Base-by-base conservation (phyloP, 768 basidiomycete species). In the Fomitopsis pulvina region DNA sequence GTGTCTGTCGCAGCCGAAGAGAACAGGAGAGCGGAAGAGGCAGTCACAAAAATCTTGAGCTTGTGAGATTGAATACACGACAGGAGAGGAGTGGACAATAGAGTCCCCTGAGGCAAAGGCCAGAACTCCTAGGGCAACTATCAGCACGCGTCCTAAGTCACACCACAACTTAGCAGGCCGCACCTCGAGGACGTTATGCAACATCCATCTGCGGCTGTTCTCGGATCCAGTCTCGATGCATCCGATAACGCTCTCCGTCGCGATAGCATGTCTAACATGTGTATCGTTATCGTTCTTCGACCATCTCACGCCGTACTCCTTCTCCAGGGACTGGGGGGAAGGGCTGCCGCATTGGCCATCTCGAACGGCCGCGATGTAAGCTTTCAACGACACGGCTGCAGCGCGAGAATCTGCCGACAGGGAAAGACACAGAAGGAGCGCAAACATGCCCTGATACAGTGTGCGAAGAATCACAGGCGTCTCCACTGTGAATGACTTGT, bases 111-210 rank as follows among this genome's bases (percentile, higher is more conserved):
- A n/a, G 64, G 61, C 4, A 63, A 57, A 9, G 70, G 65, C 80
- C 81, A 82, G 59, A 75, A 75, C 53, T 75, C 68, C 77, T 81
- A 53, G 43, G n/a, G 25, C 32, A 30, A 10, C 21, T 12, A 18
- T 34, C 22, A 39, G 47, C 52, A 52, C 24, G 9, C 3, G 3
- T 1, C 12, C 30, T 41, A 7, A 52, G 34, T 16, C 14, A 14
- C 14, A 37, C 18, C 14, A 6, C 28, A 32, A 4, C 22, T 24
- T 26, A 26, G 11, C 12, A 4, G 38, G 28, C 56, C 68, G 43
- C 55, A 83, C 82, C 69, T 84, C 72, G n/a, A 77, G 48, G 0
- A 68, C 58, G 50, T 76, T 68, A 34, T 69, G 66, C 21, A 85
- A 56, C 11, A 79, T 59, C 78, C 79, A 81, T 44, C 71, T 63